Percentiles rank a stretch among this genome's conserved stretches.
phyloP scores from a whole-genome alignment of 164 flowering plant genomes.

The Buxus sempervirens region DNA sequence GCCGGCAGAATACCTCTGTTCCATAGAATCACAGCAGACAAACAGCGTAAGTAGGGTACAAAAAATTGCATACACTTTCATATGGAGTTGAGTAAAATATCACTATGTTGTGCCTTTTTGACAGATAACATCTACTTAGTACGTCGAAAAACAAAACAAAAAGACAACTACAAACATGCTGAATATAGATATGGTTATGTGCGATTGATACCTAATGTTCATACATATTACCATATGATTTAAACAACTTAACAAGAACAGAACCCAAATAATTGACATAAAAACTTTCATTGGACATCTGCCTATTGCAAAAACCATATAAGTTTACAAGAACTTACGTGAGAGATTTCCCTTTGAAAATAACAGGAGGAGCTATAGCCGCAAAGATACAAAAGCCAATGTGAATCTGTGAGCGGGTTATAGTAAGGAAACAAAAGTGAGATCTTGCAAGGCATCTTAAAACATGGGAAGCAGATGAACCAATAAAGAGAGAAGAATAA shows the following conservation, averaged over 20 bases:
- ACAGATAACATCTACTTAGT: background rate
- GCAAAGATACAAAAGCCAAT: conserved; percentile 80
- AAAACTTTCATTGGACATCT: background rate
- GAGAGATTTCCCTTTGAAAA: conserved; percentile 86
- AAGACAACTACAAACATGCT: background rate
- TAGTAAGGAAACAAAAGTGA: conserved; percentile 6
- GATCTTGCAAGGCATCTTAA: background rate
- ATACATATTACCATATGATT: background rate
- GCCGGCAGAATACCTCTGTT: conserved; percentile 93
- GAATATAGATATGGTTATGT: background rate
- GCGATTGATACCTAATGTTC: background rate
- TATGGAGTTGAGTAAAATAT: no score
- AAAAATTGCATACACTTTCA: background rate
- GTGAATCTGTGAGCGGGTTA: conserved; percentile 58
- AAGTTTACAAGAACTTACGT: conserved; percentile 47
- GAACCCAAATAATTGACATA: background rate
- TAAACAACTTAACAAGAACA: background rate
- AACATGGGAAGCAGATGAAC: background rate
- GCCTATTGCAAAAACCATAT: background rate
- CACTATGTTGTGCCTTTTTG: no score
- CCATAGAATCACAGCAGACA: conserved; percentile 12
- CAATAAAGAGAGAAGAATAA: background rate
- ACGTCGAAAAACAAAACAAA: background rate
- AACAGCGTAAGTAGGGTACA: conserved; percentile 5
- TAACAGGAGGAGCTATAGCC: conserved; percentile 86